Base-by-base conservation (phyloP, 768 basidiomycete species). In the Kwoniella bestiolae region DNA sequence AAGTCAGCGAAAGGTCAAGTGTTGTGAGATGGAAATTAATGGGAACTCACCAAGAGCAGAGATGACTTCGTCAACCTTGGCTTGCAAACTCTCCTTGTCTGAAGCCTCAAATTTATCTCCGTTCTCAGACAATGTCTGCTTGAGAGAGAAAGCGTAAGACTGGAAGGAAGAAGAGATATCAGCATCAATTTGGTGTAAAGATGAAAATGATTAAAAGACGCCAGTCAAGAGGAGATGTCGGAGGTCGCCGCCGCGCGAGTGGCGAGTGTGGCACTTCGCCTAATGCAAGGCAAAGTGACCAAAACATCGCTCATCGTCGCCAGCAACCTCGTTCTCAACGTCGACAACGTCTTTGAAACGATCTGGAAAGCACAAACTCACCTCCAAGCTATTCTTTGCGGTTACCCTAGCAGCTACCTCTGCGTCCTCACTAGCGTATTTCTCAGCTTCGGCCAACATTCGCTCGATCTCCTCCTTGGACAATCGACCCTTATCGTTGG, bases 111-210 rank as follows among this genome's bases (percentile, higher is more conserved):
- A 77, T 73, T 82, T 82, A 76, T 79, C 76, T 35, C 53, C 73
- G 53, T 70, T 49, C 38, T 78, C 75, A 45, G 61, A 59, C 64
- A 95, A 81, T 23, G 92, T 90, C 85, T 94, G 91, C 72, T 92
- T 90, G 62, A 98, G 88, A 84, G 93, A 94, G 87, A 95, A 97
- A 5, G 93, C 81, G 81, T 94, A 97, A 0, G 92, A 92, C 83
- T 98, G 94, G 77, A 97, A 87, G n/a, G 46, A 47, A 11, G n/a
- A 21, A 21, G 46, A 47, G 14, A 28, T 5, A 28, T 53, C 52
- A 53, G 52, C 52, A 29, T 53, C 26, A 53, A 53, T 14, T 25
- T 8, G 14, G 7, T 11, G 12, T 16, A 38, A 58, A 68, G n/a
- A 8, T 6, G 46, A 21, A 9, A 21, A 5, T 11, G 23, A 47